Conservation (phyloP, 1,139 yeast genomes). For the Pichia sp. region DNA sequence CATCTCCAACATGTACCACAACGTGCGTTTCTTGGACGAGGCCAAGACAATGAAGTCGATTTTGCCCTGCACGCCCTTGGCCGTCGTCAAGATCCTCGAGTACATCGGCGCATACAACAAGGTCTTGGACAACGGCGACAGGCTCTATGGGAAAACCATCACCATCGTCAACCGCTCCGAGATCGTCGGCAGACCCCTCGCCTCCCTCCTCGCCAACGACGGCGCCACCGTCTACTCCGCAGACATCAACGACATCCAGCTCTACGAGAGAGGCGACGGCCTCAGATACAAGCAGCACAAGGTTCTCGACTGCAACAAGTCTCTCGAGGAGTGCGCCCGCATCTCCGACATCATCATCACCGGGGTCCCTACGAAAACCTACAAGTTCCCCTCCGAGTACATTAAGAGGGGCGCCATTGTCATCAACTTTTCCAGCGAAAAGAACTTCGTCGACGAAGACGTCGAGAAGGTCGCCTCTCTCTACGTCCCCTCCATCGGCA, state of each 20-base stretch:
- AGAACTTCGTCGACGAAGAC: constrained; percentile 68
- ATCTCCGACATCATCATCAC: constrained; percentile 89
- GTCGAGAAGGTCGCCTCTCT: constrained; percentile 83
- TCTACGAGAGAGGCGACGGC: constrained; percentile 92
- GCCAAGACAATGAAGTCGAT: constrained; percentile 69
- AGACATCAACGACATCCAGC: constrained; percentile 82
- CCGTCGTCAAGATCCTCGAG: constrained; percentile 88
- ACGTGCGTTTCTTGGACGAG: constrained; percentile 73
- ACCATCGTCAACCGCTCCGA: constrained; percentile 90
- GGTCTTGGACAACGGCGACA: constrained; percentile 79
- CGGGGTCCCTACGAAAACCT: constrained; percentile 81
- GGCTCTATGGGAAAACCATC: constrained; percentile 87
- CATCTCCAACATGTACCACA: constrained; percentile 92
- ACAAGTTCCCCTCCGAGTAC: constrained; percentile 79
- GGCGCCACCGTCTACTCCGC: constrained; percentile 95
- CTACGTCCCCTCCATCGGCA: constrained; percentile 93
- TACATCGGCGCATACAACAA: constrained; percentile 83
- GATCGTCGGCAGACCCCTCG: constrained; percentile 95
- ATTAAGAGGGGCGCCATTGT: constrained; percentile 86
- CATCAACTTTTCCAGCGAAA: constrained; percentile 83
- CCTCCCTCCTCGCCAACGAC: constrained; percentile 92
- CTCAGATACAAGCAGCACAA: constrained; percentile 77
- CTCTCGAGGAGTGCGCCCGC: constrained; percentile 61
- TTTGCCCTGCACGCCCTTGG: constrained; percentile 93
- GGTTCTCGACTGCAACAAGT: constrained; percentile 57